Conservation (phyloP, 1,139 yeast species). For the Kodamaea ohmeri region DNA sequence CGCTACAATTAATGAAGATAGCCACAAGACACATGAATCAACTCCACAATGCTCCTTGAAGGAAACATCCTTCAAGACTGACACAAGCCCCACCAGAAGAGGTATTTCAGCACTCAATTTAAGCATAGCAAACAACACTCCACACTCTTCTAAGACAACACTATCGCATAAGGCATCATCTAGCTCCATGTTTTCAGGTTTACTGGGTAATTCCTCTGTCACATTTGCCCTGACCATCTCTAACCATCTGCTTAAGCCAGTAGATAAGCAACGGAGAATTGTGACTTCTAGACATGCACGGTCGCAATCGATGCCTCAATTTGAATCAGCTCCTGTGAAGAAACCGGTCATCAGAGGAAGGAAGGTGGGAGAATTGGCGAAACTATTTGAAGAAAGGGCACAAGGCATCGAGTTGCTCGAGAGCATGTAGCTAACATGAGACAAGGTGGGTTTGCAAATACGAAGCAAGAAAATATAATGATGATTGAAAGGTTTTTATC, state of each 20-base stretch:
- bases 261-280: slow-evolving; percentile 1
- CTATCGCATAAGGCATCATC: slow-evolving; percentile 9
- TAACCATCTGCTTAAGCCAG: slow-evolving; percentile 1
- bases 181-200: slow-evolving; percentile 10
- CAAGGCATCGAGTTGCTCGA: slow-evolving; percentile 50
- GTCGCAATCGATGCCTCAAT: slow-evolving; percentile 16
- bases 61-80: background rate
- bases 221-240: slow-evolving; percentile 10
- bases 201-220: slow-evolving; percentile 4
- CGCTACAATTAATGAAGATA: too few species aligned
- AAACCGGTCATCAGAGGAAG: slow-evolving; percentile 52
- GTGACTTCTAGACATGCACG: slow-evolving; percentile 8
- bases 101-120: background rate
- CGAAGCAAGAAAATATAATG: background rate
- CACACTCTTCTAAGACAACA: background rate
- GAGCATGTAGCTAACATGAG: slow-evolving; percentile 23
- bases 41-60: too few species aligned
- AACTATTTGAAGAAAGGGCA: slow-evolving; percentile 53
- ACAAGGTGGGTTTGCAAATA: background rate
- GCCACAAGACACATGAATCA: too few species aligned
- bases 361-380: slow-evolving; percentile 55
- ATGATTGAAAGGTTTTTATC: background rate
- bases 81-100: slow-evolving; percentile 1
- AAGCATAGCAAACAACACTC: background rate
- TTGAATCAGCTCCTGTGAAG: slow-evolving; percentile 18